Evolutionary conservation across 108 stramenopile species (phyloP), one percentile per base, ranked within the genome.

Genomic region (Epithemia pelagica): DNA sequence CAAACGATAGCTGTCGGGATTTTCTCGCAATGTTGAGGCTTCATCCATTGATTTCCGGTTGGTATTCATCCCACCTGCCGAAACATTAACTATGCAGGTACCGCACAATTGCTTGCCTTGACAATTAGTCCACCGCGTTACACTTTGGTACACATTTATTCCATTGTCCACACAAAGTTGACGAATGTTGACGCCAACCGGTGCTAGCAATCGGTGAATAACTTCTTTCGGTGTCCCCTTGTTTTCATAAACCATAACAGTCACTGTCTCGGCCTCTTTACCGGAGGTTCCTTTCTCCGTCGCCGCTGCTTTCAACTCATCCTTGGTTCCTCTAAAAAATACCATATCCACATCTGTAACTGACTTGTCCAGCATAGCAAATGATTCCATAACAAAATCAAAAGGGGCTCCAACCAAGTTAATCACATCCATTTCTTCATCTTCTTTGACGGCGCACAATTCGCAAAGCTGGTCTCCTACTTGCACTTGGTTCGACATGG

Each of bases 21-120:
- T 95, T 64, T 90, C 91, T 54, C 91, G 73, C 67, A 97, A 73
- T 28, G 95, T 95, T 52, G 86, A 86, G 15, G 67, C 86, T 74
- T 97, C 96, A 66, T 97, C 96, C 76, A 95, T 75, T 58, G 84
- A 82, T 72, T 93, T 94, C 46, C 93, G 77, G 59, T 91, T 95
- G 51, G 91, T 92, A 52, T 65, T 67, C 1, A 66, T 62, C 28
- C 70, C 37, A 59, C 95, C 95, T n/a, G 84, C 90, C 19, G 77
- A 46, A 29, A 96, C 70, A 74, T 94, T 86, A 8, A 97, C 94
- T 66, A 97, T 94, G 65, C 96, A 97, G 7, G 96, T 97, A 52
- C 96, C 96, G 75, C 96, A 96, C n/a, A 95, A 73, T 74, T 96
- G 96, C 76, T 94, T 92, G 31, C 96, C 96, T 66, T 95, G 92